Percentiles rank a stretch among this genome's conserved stretches.
phyloP scores from a whole-genome alignment of 177 flowering plant species.

The Tripterygium wilfordii region DNA sequence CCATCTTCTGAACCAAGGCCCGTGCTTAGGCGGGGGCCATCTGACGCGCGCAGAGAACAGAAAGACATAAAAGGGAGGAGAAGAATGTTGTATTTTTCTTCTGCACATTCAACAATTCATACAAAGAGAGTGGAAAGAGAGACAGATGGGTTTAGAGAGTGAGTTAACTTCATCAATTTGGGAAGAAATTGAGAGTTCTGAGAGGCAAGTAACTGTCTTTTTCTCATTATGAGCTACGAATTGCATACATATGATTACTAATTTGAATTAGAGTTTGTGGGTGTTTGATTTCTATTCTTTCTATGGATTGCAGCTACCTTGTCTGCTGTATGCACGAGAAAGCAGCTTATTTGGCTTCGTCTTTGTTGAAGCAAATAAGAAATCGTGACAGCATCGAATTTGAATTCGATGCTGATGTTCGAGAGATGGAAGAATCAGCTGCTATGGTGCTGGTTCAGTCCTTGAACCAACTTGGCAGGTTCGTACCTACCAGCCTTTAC shows the following conservation, averaged over 20 bases:
- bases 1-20: no score
- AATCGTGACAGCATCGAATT: neutral
- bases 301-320: conserved; percentile 47
- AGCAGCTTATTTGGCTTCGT: conserved; percentile 50
- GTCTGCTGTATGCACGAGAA: conserved; percentile 75
- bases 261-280: neutral
- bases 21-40: no score
- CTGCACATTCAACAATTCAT: no score
- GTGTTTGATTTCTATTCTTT: neutral
- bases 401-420: conserved; percentile 14
- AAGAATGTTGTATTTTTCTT: no score
- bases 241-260: neutral
- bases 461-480: conserved; percentile 64
- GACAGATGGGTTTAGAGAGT: neutral
- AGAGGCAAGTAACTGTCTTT: neutral
- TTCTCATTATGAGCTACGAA: neutral
- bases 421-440: conserved; percentile 70
- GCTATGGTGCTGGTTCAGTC: conserved; percentile 87
- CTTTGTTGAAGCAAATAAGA: conserved; percentile 33
- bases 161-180: neutral
- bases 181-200: neutral
- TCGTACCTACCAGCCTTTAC: neutral
- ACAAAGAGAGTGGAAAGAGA: no score
- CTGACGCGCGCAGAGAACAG: no score
- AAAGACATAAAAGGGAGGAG: no score